phyloP scores from a whole-genome alignment of 164 flowering plant genomes.

The Vitis rotundifolia region DNA sequence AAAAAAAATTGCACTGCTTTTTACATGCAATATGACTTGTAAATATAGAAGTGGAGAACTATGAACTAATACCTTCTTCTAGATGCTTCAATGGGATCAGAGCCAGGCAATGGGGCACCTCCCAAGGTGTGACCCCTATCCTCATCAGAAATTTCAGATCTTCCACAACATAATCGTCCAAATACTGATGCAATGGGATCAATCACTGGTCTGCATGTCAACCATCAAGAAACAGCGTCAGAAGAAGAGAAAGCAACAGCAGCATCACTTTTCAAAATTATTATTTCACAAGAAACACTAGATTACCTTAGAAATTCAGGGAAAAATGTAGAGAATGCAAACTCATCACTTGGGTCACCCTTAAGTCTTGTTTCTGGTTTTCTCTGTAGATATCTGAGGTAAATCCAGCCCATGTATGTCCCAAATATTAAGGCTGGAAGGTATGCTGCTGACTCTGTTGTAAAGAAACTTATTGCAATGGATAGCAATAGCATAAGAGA shows the following conservation, averaged over 20 bases:
- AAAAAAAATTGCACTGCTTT: no score
- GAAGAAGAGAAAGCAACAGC: not conserved
- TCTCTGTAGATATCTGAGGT: conserved; percentile 82
- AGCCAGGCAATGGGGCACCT: conserved; percentile 78
- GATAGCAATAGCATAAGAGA: conserved; percentile 62
- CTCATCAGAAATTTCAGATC: conserved; percentile 51
- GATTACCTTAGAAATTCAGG: conserved; percentile 80
- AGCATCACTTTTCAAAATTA: not conserved
- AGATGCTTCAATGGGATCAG: conserved; percentile 90
- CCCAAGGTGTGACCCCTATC: conserved; percentile 55
- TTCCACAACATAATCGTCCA: conserved; percentile 78
- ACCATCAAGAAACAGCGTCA: conserved; percentile 13
- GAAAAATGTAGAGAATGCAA: conserved; percentile 90
- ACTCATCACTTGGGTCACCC: conserved; percentile 98
- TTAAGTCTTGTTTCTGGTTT: conserved; percentile 72
- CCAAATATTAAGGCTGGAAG: conserved; percentile 86
- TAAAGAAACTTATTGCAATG: conserved; percentile 60
- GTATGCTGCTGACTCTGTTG: conserved; percentile 55
- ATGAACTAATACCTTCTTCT: conserved; percentile 69
- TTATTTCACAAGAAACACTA: not conserved
- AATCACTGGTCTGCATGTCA: conserved; percentile 74
- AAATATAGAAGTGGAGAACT: conserved; percentile 8
- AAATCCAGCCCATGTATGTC: conserved; percentile 89
- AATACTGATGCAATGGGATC: conserved; percentile 78
- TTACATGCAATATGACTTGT: not conserved